phyloP scores from a whole-genome alignment of 805 yeast species.

The Scheffersomyces amazonensis region DNA sequence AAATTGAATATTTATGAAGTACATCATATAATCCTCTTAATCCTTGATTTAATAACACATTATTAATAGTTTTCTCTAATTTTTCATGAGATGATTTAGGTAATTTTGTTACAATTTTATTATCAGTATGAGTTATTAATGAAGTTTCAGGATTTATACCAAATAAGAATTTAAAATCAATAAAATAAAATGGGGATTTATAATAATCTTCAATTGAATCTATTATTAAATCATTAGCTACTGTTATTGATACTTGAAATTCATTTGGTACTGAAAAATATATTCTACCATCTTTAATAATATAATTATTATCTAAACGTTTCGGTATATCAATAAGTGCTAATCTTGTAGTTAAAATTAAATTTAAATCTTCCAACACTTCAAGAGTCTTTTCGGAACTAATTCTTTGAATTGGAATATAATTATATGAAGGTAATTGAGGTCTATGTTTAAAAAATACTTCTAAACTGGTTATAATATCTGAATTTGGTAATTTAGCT shows the following conservation, averaged over 20 bases:
- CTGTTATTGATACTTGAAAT: conserved; percentile 60
- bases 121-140: conserved; percentile 26
- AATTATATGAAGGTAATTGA: conserved; percentile 61
- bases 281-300: conserved; percentile 73
- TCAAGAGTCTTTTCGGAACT: conserved; percentile 55
- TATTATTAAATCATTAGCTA: conserved; percentile 54
- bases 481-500: conserved; percentile 92
- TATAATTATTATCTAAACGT: conserved; percentile 55
- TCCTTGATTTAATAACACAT: conserved; percentile 43
- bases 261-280: conserved; percentile 60
- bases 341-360: conserved; percentile 68
- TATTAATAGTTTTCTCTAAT: conserved; percentile 57
- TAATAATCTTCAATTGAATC: conserved; percentile 48
- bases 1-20: conserved; percentile 57
- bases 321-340: conserved; percentile 67
- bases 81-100: conserved; percentile 32
- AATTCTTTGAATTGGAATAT: conserved; percentile 48
- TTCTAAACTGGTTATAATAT: conserved; percentile 80
- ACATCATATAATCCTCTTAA: conserved; percentile 54
- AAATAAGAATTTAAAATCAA: conserved; percentile 70
- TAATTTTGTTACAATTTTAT: conserved; percentile 23
- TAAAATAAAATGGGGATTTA: conserved; percentile 67
- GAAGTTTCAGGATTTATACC: conserved; percentile 38
- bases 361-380: conserved; percentile 67
- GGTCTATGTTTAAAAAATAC: conserved; percentile 80